Percentiles rank a stretch among this genome's conserved stretches.
Evolutionary conservation across 2,329 filamentous ascomycete genomes (phyloP).

Genomic region (Lojkania enalia): DNA sequence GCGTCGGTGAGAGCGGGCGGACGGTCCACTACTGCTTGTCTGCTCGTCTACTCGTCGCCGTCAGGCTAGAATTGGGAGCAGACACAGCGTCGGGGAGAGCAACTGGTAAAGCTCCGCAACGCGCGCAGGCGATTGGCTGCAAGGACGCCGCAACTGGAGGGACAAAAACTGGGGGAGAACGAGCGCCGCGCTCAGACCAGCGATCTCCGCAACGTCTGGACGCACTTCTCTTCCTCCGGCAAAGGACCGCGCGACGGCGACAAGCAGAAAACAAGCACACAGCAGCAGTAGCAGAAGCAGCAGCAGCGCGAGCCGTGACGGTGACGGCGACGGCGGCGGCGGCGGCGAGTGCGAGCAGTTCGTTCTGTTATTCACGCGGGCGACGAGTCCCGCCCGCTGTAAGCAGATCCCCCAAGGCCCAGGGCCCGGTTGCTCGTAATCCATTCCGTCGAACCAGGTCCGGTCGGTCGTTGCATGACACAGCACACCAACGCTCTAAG

Average conservation of each 20-base stretch:
- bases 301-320: constrained; percentile 20
- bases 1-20: constrained; percentile 24
- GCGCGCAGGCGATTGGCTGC: constrained; percentile 30
- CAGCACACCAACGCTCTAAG: constrained; percentile 27
- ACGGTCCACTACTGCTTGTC: constrained; percentile 8
- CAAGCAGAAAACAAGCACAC: background rate
- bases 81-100: constrained; percentile 34
- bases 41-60: constrained; percentile 15
- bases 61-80: constrained; percentile 29
- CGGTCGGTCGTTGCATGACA: constrained; percentile 33
- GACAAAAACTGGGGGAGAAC: constrained; percentile 19
- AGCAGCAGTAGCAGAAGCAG: constrained; percentile 3
- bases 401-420: constrained; percentile 36
- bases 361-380: constrained; percentile 21
- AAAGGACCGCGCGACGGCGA: constrained; percentile 9
- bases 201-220: constrained; percentile 17
- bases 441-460: constrained; percentile 33
- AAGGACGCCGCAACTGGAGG: constrained; percentile 14
- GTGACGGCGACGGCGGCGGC: constrained; percentile 13
- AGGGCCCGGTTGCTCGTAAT: constrained; percentile 35
- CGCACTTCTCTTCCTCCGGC: constrained; percentile 5
- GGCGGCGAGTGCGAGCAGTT: constrained; percentile 19
- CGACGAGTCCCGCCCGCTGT: constrained; percentile 23
- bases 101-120: constrained; percentile 24
- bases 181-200: constrained; percentile 18